Evolutionary conservation across 2,329 filamentous ascomycete species (phyloP), one percentile per base, ranked within the genome.

Genomic region (Purpureocillium lavendulum): DNA sequence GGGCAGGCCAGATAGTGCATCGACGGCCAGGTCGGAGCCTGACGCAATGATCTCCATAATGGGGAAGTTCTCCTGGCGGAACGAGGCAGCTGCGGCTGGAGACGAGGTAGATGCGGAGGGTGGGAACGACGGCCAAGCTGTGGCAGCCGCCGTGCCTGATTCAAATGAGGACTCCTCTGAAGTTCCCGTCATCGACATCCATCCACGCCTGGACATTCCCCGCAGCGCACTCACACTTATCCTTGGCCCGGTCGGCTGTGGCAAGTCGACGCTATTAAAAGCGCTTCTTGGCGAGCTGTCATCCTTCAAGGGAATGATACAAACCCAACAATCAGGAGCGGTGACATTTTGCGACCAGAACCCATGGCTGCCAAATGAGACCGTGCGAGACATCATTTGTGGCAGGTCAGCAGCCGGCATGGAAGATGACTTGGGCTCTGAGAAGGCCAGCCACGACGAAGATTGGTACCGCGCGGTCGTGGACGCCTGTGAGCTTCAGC

Each of bases 371-470:
- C 33, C 56, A 3, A 57, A 61, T 33, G 46, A 49, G 31, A 41
- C 33, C 3, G 57, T 62, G 51, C 54, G 55, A 43, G 36, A 42
- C 21, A 52, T 58, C 1, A 59, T 61, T 26, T 21, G 39, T 13
- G 35, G 41, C 5, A 54, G 35, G 41, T 5, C 53, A 58, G 40
- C 58, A 60, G 38, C 39, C 38, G 8, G 45, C 82, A 30, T 7
- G 77, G 1, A 67, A 82, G 7, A 45, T 62, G 10, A 16, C 4
- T 7, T 12, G n/a, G 30, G 46, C 2, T 42, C 40, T 3, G 41
- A 43, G 9, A 35, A 35, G n/a, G 24, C 14, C 2, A 36, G 24
- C 3, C 49, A 49, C 31, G 47, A 57, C 14, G 35, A 45, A 1
- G 4, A 30, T 0, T 47, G 52, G 40, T 59, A 60, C 36, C 21